Base-by-base conservation (phyloP, 2,329 filamentous ascomycete species). In the Huntiella decipiens region DNA sequence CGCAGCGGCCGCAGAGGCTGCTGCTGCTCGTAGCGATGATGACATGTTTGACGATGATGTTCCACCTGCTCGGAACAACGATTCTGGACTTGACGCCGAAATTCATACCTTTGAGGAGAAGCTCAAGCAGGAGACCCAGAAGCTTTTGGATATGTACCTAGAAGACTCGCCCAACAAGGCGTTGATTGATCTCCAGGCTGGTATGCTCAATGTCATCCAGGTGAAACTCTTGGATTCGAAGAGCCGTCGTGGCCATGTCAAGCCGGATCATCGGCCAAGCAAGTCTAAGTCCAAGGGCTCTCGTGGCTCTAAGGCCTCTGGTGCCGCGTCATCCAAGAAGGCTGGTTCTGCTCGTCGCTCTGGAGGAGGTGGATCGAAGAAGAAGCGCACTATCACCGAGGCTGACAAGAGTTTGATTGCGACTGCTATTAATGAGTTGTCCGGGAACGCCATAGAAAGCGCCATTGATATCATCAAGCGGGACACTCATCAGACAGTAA, bases 381-480 rank as follows among this genome's bases (percentile, higher is more conserved):
- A 71, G 55, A 65, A 64, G 55, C 65, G 61, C 56, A 71, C 71
- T 45, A 73, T 82, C 56, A 75, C 85, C 38, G 79, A 75, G 49
- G 70, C 79, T 3, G 86, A 98, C 63, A 96, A 96, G 66, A 84
- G 91, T 48, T 75, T 87, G 53, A 92, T 98, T 48, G 88, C 85
- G 1, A 79, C 80, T 49, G 82, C 82, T 11, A 91, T 94, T 52
- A 82, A 79, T 54, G 78, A 79, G 51, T 74, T 96, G 48, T 78
- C 86, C 13, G 79, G 81, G 43, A 67, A 70, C n/a, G 77, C 84
- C 53, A 80, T 94, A 56, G 73, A 79, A 43, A 75, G 77, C 53
- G 85, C 88, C 0, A 83, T 95, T 31, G 76, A 81, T 50, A 87
- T 96, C 51, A 96, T 98, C 57, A 85, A 92, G 59, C 76, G 75